Conservation (phyloP, 139 green algal genomes). For the Tetraselmis striata region DNA sequence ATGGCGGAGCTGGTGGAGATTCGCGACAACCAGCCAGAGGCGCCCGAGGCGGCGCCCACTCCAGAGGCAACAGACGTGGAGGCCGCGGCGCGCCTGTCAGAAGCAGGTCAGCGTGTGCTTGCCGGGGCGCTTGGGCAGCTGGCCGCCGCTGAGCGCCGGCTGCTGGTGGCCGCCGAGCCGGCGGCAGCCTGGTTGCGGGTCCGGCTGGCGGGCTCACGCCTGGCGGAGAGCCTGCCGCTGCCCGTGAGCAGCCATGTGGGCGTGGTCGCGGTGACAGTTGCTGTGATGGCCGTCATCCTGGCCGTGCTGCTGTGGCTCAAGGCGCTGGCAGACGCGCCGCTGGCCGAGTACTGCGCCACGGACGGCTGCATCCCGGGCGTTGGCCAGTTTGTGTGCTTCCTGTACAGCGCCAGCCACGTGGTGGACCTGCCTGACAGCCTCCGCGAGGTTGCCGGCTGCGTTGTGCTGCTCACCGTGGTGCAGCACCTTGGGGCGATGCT, state of each 20-base stretch:
- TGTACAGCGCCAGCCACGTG: background rate
- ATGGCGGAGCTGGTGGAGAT: background rate
- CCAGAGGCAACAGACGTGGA: too few species aligned
- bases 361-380: background rate
- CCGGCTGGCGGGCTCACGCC: background rate
- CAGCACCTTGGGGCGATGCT: background rate
- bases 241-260: background rate
- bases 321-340: background rate
- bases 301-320: background rate
- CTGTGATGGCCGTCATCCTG: background rate
- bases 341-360: background rate
- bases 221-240: background rate
- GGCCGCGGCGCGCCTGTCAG: background rate
- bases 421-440: background rate
- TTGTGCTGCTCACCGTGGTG: background rate
- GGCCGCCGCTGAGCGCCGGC: background rate
- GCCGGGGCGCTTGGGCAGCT: background rate
- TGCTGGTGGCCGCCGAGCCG: background rate
- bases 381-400: background rate
- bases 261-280: background rate
- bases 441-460: background rate
- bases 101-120: too few species aligned
- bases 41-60: too few species aligned
- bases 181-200: background rate
- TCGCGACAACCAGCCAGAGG: background rate